Conservation (phyloP, 768 basidiomycete genomes). For the Auriscalpium orientale region DNA sequence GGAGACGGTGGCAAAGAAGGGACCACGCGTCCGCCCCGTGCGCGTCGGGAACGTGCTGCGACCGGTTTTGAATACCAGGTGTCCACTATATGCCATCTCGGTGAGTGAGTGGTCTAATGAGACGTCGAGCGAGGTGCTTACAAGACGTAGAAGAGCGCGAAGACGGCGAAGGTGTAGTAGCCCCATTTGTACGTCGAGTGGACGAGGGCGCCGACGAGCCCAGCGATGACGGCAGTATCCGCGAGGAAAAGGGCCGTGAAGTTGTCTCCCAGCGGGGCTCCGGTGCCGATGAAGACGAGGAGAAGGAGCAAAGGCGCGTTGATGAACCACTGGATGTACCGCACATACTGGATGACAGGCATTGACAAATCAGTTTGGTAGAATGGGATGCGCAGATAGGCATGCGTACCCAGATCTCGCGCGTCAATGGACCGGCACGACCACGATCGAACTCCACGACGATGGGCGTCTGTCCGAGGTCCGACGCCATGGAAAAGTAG, state of each 20-base stretch:
- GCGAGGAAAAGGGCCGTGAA: conserved; percentile 39
- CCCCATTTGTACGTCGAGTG: conserved; percentile 46
- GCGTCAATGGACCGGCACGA: conserved; percentile 21
- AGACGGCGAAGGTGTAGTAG: conserved; percentile 39
- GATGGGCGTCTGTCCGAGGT: conserved; percentile 43
- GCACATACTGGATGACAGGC: conserved; percentile 30
- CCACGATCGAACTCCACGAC: conserved; percentile 33
- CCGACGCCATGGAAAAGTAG: conserved; percentile 50
- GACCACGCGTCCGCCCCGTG: conserved; percentile 22
- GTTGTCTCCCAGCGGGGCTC: conserved; percentile 40
- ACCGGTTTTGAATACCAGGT: not conserved
- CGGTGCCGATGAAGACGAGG: conserved; percentile 37
- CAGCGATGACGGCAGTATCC: conserved; percentile 36
- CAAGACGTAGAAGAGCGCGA: conserved; percentile 43
- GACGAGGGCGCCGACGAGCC: conserved; percentile 47
- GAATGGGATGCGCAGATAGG: not conserved
- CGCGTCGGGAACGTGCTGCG: conserved; percentile 14
- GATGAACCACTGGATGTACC: conserved; percentile 52
- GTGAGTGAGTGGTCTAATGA: not conserved
- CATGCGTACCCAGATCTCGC: conserved; percentile 36
- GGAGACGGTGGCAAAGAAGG: conserved; percentile 27
- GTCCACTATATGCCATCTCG: conserved; percentile 5
- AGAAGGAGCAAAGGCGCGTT: conserved; percentile 46
- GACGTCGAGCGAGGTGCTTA: conserved; percentile 22
- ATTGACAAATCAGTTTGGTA: too few relatives aligned